Base-by-base conservation (phyloP, 2,329 filamentous ascomycete species). In the Fusarium xyrophilum region DNA sequence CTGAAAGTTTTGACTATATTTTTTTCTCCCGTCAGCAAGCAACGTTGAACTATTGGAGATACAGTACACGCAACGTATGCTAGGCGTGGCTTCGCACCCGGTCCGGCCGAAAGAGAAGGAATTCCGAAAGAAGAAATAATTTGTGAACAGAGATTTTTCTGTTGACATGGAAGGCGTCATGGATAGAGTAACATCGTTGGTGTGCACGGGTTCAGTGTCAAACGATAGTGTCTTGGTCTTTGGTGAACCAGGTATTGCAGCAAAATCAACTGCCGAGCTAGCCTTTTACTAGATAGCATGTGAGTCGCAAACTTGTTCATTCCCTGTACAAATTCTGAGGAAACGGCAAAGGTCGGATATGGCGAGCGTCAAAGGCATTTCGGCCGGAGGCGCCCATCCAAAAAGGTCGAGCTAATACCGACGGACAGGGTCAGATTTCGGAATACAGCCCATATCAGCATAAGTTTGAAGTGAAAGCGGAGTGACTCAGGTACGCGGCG, bases 111-210 rank as follows among this genome's bases (percentile, higher is more conserved):
- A 35, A 44, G 39, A 47, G 32, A 43, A 47, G 30, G 54, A 63
- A 55, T 54, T 44, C 40, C 28, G 46, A 56, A 55, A 63, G 53
- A 67, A 53, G 51, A 27, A 69, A 55, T 42, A 40, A 33, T 39
- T 39, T 14, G 65, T 46, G 50, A 66, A 19, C 47, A 53, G 52
- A 58, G 30, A 52, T 32, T 58, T 65, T 52, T 56, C 13, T 67
- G 66, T 56, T 36, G 62, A 63, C 56, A 17, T 33, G 32, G 32
- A 27, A 50, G 28, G n/a, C 42, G 48, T 23, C 40, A 55, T 57
- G 25, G 38, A 35, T 52, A 69, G 67, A 63, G 62, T 69, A 60
- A 63, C 58, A 69, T 67, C 54, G 57, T 60, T 50, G 35, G 36
- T 23, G 53, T 38, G 51, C 53, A 53, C 54, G 66, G 59, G 42